Percentiles rank a stretch among this genome's conserved stretches.
Conservation (phyloP, 441 rosid genomes). For the Gossypium gossypioides region DNA sequence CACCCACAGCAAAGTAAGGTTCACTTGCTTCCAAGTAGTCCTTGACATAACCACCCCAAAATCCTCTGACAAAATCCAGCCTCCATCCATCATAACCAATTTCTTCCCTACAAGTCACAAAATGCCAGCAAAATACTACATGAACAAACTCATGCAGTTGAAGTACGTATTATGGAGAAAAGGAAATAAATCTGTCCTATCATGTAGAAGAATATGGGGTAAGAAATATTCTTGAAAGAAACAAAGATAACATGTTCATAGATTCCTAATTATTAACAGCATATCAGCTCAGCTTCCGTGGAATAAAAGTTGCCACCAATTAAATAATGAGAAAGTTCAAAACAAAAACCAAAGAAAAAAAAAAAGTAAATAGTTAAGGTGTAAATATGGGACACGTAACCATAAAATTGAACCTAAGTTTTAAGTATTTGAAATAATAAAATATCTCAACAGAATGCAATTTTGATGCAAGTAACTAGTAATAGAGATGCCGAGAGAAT, state of each 20-base stretch:
- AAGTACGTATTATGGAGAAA: neutral
- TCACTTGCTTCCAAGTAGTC: conserved; percentile 79
- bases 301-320: neutral
- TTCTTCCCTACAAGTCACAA: conserved; percentile 51
- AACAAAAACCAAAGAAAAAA: neutral
- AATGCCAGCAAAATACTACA: conserved; percentile 9
- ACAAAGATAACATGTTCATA: neutral
- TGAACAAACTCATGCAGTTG: neutral
- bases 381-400: neutral
- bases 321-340: neutral
- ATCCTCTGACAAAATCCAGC: conserved; percentile 92
- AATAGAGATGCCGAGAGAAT: neutral
- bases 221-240: neutral
- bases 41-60: conserved; percentile 98
- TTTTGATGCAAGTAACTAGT: neutral
- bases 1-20: conserved; percentile 82
- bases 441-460: neutral
- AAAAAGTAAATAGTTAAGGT: neutral
- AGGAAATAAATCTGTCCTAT: conserved; percentile 3
- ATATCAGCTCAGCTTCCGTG: neutral
- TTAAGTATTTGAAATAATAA: neutral
- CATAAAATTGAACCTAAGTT: neutral
- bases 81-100: conserved; percentile 99
- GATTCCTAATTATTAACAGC: neutral
- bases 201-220: neutral